phyloP scores from a whole-genome alignment of 805 yeast species.

The Candida taoyuanica region DNA sequence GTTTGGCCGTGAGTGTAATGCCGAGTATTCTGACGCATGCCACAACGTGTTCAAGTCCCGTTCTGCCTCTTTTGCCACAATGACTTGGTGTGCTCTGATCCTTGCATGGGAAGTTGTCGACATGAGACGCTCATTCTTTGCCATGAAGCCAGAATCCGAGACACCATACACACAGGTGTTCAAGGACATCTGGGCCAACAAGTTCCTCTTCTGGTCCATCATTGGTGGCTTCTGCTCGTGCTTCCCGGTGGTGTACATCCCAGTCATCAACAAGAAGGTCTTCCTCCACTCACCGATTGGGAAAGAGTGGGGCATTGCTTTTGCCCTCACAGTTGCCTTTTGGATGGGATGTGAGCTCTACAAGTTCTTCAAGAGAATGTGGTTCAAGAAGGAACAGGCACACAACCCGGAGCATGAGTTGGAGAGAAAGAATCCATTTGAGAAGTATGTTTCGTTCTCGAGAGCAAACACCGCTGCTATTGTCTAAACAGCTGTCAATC shows the following conservation, averaged over 20 bases:
- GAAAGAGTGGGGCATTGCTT: conserved; percentile 77
- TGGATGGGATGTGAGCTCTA: conserved; percentile 59
- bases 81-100: conserved; percentile 83
- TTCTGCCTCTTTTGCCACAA: conserved; percentile 69
- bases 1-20: conserved; percentile 63
- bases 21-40: conserved; percentile 42
- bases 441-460: conserved; percentile 55
- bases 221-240: conserved; percentile 63
- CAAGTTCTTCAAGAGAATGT: conserved; percentile 61
- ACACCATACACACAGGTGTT: conserved; percentile 56
- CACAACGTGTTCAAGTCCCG: conserved; percentile 66
- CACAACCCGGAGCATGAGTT: conserved; percentile 60
- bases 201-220: conserved; percentile 79
- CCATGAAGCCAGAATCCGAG: conserved; percentile 57
- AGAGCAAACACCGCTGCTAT: conserved; percentile 30
- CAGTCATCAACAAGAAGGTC: conserved; percentile 76
- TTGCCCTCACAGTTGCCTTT: conserved; percentile 54
- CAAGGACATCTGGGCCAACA: conserved; percentile 65
- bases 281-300: conserved; percentile 69
- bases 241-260: conserved; percentile 82
- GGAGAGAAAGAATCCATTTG: conserved; percentile 59
- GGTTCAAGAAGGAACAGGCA: conserved; percentile 35
- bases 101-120: conserved; percentile 85
- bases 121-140: conserved; percentile 62
- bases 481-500: no score